Conservation (phyloP, 495 filamentous ascomycete species). For the Schizothecium vesticola region DNA sequence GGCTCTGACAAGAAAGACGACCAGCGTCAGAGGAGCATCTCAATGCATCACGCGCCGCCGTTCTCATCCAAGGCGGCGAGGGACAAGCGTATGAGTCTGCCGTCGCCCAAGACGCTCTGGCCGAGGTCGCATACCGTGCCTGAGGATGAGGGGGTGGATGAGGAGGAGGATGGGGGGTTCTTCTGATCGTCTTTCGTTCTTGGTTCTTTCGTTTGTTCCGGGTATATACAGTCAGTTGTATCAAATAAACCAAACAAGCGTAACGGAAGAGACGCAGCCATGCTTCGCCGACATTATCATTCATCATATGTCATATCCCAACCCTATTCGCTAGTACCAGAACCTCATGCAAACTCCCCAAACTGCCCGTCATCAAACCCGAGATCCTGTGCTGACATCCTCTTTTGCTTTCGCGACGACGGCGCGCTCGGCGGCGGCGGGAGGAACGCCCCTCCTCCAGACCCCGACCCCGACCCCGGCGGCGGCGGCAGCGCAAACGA, state of each 20-base stretch:
- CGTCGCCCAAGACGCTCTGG: constrained; percentile 21
- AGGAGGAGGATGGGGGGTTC: background rate
- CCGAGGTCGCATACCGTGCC: constrained; percentile 1
- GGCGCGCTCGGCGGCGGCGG: constrained; percentile 60
- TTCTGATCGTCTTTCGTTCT: background rate
- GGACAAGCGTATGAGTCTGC: constrained; percentile 31
- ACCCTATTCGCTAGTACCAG: background rate
- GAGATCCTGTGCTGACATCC: constrained; percentile 46
- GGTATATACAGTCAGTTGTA: background rate
- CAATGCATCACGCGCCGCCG: background rate
- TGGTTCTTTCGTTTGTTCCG: background rate
- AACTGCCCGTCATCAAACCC: constrained; percentile 65
- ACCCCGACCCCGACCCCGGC: constrained; percentile 24
- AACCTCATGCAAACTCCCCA: constrained; percentile 53
- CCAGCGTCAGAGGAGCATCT: background rate
- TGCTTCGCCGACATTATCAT: background rate
- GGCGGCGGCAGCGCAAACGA: constrained; percentile 52
- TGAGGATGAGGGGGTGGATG: background rate
- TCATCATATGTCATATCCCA: background rate
- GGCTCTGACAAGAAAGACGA: background rate
- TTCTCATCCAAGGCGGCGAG: background rate
- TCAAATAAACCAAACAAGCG: no score
- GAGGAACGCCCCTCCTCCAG: constrained; percentile 20
- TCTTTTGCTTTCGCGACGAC: constrained; percentile 48
- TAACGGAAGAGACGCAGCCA: no score